Conservation (phyloP, 768 basidiomycete species). For the Trametes maxima region DNA sequence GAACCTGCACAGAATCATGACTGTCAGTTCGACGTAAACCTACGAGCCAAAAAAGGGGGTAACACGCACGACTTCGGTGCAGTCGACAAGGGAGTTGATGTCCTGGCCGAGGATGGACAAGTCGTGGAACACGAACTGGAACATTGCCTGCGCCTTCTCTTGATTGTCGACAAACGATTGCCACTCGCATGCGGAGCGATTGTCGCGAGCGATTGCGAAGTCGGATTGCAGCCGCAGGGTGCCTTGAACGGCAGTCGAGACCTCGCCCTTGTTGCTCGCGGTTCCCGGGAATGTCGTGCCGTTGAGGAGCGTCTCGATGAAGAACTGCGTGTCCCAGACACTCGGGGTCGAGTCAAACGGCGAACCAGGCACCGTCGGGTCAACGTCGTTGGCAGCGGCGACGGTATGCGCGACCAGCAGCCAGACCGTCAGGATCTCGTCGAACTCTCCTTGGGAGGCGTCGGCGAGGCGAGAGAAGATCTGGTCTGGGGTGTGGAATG, state of each 20-base stretch:
- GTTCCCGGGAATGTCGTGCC: constrained; percentile 18
- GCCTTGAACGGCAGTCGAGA: constrained; percentile 2
- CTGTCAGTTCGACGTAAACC: not conserved
- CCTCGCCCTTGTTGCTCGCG: constrained; percentile 15
- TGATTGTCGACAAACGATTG: constrained; percentile 29
- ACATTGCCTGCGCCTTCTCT: constrained; percentile 21
- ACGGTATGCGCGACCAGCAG: constrained; percentile 19
- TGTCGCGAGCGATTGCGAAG: constrained; percentile 28
- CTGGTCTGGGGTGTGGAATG: constrained; percentile 15
- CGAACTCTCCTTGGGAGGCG: constrained; percentile 14
- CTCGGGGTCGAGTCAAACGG: constrained; percentile 16
- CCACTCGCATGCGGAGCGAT: constrained; percentile 31
- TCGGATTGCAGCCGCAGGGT: constrained; percentile 16
- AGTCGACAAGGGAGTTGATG: constrained; percentile 15
- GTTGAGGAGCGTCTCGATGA: constrained; percentile 13
- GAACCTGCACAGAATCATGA: not conserved
- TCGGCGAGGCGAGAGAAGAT: constrained; percentile 24
- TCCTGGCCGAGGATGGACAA: constrained; percentile 18
- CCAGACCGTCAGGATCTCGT: constrained; percentile 15
- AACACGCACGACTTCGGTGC: constrained; percentile 14
- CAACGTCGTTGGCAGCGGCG: constrained; percentile 16
- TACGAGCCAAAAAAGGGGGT: not conserved
- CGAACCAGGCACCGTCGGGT: constrained; percentile 15
- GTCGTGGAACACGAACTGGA: constrained; percentile 21
- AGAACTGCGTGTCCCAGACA: constrained; percentile 18